Evolutionary conservation across 257 asterid species (phyloP).

Genomic region (Avicennia marina): DNA sequence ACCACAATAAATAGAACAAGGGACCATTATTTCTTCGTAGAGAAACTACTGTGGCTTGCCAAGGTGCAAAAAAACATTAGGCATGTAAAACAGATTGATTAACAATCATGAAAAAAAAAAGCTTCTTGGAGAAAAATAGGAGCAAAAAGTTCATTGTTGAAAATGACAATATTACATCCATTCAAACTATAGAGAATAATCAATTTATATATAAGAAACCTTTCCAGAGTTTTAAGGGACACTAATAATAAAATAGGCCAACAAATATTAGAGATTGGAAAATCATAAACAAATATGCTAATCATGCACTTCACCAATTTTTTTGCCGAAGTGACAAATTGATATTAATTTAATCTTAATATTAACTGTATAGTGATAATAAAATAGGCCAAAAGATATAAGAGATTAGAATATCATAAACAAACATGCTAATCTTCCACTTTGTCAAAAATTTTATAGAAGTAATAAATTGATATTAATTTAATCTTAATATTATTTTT

Average conservation of each 20-base stretch:
- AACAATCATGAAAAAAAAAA: conserved; percentile 14
- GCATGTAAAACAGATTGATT: conserved; percentile 3
- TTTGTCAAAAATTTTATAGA: too few species aligned
- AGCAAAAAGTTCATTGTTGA: neutral
- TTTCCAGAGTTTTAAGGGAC: neutral
- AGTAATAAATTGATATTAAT: too few species aligned
- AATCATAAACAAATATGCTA: neutral
- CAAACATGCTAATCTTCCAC: too few species aligned
- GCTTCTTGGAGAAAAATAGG: neutral
- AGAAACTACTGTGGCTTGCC: conserved; percentile 64
- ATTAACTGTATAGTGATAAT: too few species aligned
- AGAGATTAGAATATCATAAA: too few species aligned
- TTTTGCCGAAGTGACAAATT: neutral
- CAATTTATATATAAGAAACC: neutral
- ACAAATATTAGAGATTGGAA: neutral
- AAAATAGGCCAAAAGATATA: too few species aligned
- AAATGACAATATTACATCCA: neutral
- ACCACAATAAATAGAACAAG: too few species aligned
- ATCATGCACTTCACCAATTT: neutral
- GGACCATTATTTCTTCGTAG: conserved; percentile 42
- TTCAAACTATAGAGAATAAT: neutral
- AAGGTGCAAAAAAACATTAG: conserved; percentile 18
- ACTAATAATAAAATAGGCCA: neutral
- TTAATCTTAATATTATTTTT: too few species aligned
- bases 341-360: neutral